Conservation (phyloP, 2,329 filamentous ascomycete species). For the Dactylellina drechsleri region DNA sequence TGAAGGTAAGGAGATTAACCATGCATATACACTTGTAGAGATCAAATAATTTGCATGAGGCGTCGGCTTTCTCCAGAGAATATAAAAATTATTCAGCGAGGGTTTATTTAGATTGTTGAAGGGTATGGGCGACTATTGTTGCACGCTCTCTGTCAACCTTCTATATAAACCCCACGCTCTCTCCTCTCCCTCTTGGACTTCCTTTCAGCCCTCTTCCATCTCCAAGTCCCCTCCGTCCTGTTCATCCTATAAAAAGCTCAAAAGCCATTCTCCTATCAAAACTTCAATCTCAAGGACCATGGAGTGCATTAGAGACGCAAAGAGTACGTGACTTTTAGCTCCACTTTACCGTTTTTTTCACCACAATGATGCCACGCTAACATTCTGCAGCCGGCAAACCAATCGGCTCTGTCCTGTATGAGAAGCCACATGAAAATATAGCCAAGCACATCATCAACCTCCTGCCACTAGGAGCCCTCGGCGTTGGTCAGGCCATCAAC, state of each 20-base stretch:
- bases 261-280: neutral
- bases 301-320: slow-evolving; percentile 31
- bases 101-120: no score
- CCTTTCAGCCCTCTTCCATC: neutral
- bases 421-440: slow-evolving; percentile 27
- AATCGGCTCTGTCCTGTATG: slow-evolving; percentile 37
- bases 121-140: no score
- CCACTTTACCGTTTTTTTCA: neutral
- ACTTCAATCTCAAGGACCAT: slow-evolving; percentile 1
- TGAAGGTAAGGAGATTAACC: no score
- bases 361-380: neutral
- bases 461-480: slow-evolving; percentile 30
- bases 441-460: slow-evolving; percentile 31
- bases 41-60: no score
- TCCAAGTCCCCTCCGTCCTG: neutral
- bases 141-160: no score
- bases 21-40: no score
- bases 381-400: slow-evolving; percentile 22
- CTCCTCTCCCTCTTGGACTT: neutral
- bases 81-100: no score
- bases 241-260: neutral
- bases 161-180: no score
- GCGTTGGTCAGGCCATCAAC: slow-evolving; percentile 1
- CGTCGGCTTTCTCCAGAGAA: no score
- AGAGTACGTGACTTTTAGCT: slow-evolving; percentile 17